Evolutionary conservation across 1,284 basidiomycete species (phyloP).

Genomic region (Psilocybe mexicana): DNA sequence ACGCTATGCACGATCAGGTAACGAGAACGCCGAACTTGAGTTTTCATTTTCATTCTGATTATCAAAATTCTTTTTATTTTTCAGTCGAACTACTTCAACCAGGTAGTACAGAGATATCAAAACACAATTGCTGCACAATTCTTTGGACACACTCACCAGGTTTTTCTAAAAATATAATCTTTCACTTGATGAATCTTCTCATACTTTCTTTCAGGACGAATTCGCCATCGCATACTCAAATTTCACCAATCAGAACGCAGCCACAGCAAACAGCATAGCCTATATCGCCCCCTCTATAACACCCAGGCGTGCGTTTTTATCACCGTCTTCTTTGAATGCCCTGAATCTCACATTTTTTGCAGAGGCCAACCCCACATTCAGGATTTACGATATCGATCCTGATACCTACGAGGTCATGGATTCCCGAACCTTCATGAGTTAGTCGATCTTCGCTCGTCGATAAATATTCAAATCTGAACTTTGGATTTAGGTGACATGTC

Average conservation of each 20-base stretch:
- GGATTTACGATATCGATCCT: conserved; percentile 37
- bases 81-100: conserved; percentile 58
- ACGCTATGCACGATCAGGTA: conserved; percentile 48
- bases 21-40: not conserved
- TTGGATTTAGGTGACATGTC: conserved; percentile 21
- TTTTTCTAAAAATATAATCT: conserved; percentile 20
- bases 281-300: conserved; percentile 58
- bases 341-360: conserved; percentile 1
- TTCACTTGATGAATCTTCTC: conserved; percentile 8
- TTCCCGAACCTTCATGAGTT: conserved; percentile 32
- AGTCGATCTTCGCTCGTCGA: not conserved
- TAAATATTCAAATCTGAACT: not conserved
- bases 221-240: conserved; percentile 61
- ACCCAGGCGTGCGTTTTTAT: conserved; percentile 44
- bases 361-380: conserved; percentile 33
- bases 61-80: not conserved
- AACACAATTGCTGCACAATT: conserved; percentile 53
- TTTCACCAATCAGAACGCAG: conserved; percentile 46
- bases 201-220: conserved; percentile 43
- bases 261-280: conserved; percentile 50
- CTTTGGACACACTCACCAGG: conserved; percentile 40
- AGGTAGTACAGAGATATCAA: conserved; percentile 59
- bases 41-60: not conserved
- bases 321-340: conserved; percentile 35
- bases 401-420: conserved; percentile 39